Conservation (phyloP, 2,329 filamentous ascomycete species). For the Arachnopeziza araneosa region DNA sequence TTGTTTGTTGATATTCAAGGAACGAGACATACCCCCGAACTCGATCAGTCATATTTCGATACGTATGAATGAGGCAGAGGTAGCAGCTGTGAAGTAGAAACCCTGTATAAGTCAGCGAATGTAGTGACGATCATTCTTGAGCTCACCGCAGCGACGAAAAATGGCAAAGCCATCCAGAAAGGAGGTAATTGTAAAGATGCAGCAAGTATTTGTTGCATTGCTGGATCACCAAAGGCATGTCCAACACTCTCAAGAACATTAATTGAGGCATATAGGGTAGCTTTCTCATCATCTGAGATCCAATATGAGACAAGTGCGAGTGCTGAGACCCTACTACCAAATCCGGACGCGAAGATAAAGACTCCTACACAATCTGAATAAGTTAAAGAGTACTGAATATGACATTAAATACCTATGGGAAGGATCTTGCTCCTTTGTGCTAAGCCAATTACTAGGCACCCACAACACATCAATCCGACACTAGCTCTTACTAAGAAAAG, state of each 20-base stretch:
- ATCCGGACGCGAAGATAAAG: conserved; percentile 26
- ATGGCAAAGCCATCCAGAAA: conserved; percentile 26
- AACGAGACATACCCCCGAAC: neutral
- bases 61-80: conserved; percentile 5
- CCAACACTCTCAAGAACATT: conserved; percentile 28
- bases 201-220: conserved; percentile 28
- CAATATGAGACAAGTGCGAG: conserved; percentile 26
- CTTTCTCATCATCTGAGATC: conserved; percentile 22
- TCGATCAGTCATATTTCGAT: neutral
- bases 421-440: conserved; percentile 14
- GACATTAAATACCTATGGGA: conserved; percentile 18
- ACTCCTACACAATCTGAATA: conserved; percentile 16
- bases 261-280: conserved; percentile 26
- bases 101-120: conserved; percentile 4
- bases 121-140: neutral
- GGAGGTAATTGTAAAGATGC: conserved; percentile 16
- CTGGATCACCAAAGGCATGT: conserved; percentile 26
- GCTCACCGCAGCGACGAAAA: conserved; percentile 29
- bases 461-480: conserved; percentile 21
- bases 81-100: conserved; percentile 4
- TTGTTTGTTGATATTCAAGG: neutral
- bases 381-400: neutral
- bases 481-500: conserved; percentile 23
- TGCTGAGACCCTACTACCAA: conserved; percentile 27
- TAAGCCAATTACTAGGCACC: conserved; percentile 22